Evolutionary conservation across 192 early-diverging fungal genomes (phyloP).

Genomic region (Gaertneriomyces sp.): DNA sequence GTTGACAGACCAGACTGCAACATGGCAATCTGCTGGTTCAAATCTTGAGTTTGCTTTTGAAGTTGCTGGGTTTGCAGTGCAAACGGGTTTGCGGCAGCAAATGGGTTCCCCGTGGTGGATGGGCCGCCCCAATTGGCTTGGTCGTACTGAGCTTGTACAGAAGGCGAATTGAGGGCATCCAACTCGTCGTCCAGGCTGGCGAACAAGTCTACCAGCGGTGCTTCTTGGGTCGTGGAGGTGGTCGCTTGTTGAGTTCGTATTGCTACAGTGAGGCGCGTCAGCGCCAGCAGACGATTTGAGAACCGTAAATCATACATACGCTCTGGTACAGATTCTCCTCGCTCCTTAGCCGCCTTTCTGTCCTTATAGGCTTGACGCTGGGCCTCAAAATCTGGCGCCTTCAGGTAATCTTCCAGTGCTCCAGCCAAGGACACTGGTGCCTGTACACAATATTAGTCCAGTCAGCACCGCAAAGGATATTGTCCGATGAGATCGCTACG

Average conservation of each 20-base stretch:
- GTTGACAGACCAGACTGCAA: conserved; percentile 17
- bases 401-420: conserved; percentile 64
- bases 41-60: conserved; percentile 25
- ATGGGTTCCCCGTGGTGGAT: conserved; percentile 13
- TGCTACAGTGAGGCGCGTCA: conserved; percentile 7
- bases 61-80: conserved; percentile 16
- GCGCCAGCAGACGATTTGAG: neutral
- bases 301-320: neutral
- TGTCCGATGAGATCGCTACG: neutral
- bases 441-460: conserved; percentile 25
- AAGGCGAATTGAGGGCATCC: conserved; percentile 33
- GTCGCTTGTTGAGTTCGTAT: conserved; percentile 1
- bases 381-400: conserved; percentile 69
- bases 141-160: conserved; percentile 33
- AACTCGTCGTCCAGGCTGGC: conserved; percentile 38
- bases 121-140: conserved; percentile 24
- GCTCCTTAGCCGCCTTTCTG: conserved; percentile 36
- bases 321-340: neutral
- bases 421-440: conserved; percentile 64
- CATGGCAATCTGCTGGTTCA: conserved; percentile 13
- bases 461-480: neutral
- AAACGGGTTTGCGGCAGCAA: conserved; percentile 23
- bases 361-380: conserved; percentile 47
- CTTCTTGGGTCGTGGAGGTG: conserved; percentile 19
- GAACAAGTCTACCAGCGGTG: conserved; percentile 39